Conservation (phyloP, 1,139 yeast genomes). For the Zygosaccharomyces pseudobailii region DNA sequence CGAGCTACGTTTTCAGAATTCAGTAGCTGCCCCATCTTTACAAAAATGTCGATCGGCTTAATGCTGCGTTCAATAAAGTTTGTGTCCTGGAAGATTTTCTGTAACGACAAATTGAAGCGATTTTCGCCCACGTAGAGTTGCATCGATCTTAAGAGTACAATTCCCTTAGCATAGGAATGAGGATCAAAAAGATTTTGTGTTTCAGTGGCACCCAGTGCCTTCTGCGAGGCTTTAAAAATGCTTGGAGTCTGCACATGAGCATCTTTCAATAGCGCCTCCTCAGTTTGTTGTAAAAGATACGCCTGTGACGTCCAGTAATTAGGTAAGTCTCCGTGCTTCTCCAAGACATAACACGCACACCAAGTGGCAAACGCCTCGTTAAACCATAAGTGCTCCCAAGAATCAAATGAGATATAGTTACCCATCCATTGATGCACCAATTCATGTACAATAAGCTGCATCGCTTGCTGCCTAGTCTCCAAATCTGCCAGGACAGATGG, state of each 20-base stretch:
- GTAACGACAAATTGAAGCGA: constrained; percentile 37
- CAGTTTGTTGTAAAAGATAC: constrained; percentile 36
- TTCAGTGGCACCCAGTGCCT: constrained; percentile 31
- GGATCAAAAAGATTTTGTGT: constrained; percentile 48
- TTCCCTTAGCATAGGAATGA: constrained; percentile 61
- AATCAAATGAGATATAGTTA: constrained; percentile 57
- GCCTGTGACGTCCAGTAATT: constrained; percentile 24
- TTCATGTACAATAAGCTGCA: constrained; percentile 63
- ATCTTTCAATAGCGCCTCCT: constrained; percentile 42
- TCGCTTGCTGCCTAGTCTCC: constrained; percentile 35
- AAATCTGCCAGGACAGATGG: constrained; percentile 31
- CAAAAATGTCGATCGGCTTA: constrained; percentile 58
- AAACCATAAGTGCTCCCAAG: constrained; percentile 66
- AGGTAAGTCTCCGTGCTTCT: constrained; percentile 31
- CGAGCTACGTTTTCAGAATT: constrained; percentile 36
- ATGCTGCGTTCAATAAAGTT: constrained; percentile 37
- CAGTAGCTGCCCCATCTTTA: constrained; percentile 28
- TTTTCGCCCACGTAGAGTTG: constrained; percentile 43
- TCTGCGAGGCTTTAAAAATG: constrained; percentile 29
- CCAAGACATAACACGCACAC: constrained; percentile 48
- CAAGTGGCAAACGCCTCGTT: constrained; percentile 74
- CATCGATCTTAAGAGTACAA: constrained; percentile 53
- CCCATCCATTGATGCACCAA: constrained; percentile 78
- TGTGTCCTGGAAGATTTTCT: constrained; percentile 38
- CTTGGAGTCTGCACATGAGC: constrained; percentile 34